Conservation (phyloP, 2,329 filamentous ascomycete genomes). For the Delphinella strobiligena region DNA sequence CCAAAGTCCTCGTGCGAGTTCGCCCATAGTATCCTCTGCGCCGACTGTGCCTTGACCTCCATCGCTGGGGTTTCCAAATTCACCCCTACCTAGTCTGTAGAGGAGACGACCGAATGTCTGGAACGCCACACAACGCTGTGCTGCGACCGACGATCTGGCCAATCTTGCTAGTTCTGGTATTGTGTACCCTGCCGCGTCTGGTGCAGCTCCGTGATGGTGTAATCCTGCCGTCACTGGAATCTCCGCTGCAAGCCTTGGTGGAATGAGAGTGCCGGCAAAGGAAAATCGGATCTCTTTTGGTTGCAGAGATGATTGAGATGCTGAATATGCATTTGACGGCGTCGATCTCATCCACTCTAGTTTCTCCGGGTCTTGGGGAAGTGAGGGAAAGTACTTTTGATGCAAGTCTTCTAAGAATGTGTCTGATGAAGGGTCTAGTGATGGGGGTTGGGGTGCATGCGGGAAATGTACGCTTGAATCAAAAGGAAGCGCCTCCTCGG, state of each 20-base stretch:
- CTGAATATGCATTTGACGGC: constrained; percentile 67
- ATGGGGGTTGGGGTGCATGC: constrained; percentile 42
- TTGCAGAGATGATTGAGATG: constrained; percentile 57
- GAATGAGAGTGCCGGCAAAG: constrained; percentile 68
- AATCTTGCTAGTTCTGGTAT: constrained; percentile 74
- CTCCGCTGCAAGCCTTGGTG: constrained; percentile 59
- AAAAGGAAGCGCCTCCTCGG: constrained; percentile 6
- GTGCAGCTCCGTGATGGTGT: constrained; percentile 87
- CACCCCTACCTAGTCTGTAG: constrained; percentile 67
- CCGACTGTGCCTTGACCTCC: constrained; percentile 22
- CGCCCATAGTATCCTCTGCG: constrained; percentile 33
- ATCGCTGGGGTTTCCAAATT: constrained; percentile 45
- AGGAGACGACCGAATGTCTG: constrained; percentile 80
- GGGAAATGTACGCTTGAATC: constrained; percentile 47
- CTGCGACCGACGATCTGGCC: constrained; percentile 67
- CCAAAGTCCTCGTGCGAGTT: constrained; percentile 69
- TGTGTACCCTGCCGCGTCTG: constrained; percentile 89
- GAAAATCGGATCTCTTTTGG: constrained; percentile 76
- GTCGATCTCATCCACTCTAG: constrained; percentile 77
- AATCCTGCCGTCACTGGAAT: constrained; percentile 70
- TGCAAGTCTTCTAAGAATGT: constrained; percentile 78
- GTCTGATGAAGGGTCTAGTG: constrained; percentile 72
- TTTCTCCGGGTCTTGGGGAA: constrained; percentile 72
- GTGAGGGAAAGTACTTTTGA: constrained; percentile 82
- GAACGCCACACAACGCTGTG: constrained; percentile 82